Base-by-base conservation (phyloP, 2,329 filamentous ascomycete species). In the Fusarium sublunatum region DNA sequence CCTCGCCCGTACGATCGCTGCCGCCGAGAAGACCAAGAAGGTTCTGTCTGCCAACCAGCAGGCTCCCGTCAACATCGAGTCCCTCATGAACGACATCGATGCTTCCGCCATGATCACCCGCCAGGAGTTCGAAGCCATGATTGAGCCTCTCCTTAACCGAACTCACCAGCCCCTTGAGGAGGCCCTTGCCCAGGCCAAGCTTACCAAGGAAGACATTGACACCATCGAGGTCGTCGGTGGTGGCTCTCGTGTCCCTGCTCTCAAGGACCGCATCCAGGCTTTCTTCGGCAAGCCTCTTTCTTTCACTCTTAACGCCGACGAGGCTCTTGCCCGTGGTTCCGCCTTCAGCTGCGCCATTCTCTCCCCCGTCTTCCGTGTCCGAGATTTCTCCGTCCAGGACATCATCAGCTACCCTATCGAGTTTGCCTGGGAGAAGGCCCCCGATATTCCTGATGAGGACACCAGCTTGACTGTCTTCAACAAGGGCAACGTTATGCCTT, bases 351-450 rank as follows among this genome's bases (percentile, higher is more conserved):
- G 95, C 77, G 95, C 95, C 73, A 97, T 97, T 70, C 88, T 98
- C 53, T 98, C 95, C 0, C 95, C 95, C 41, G 91, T 96, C 68
- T 98, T 99, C 90, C 93, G 94, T 77, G 95, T 99, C 75, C 93
- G 95, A 73, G 95, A 99, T 83, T 99, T 99, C 80, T 88, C 93
- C 70, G 90, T 98, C 60, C 93, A 98, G 84, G 95, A 99, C 78
- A 94, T 98, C 72, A 92, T 97, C 80, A 92, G 89, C 83, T 99
- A 98, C 82, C 95, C 95, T 44, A 96, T 99, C 77, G 94, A 99
- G 77, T 99, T 99, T 79, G 91, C 90, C 49, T 99, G 95, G 95
- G 95, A 99, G 84, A 96, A 98, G 85, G 96, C 94, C 25, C 88
- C 93, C 58, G 95, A 99, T 74, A 99, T 99, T 71, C 95, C 95